These are phyloP conservation scores for Stemphylium lycopersici DNA, from an alignment of 2,329 filamentous ascomycete genomes.

Conservation along the genomic window DNA sequence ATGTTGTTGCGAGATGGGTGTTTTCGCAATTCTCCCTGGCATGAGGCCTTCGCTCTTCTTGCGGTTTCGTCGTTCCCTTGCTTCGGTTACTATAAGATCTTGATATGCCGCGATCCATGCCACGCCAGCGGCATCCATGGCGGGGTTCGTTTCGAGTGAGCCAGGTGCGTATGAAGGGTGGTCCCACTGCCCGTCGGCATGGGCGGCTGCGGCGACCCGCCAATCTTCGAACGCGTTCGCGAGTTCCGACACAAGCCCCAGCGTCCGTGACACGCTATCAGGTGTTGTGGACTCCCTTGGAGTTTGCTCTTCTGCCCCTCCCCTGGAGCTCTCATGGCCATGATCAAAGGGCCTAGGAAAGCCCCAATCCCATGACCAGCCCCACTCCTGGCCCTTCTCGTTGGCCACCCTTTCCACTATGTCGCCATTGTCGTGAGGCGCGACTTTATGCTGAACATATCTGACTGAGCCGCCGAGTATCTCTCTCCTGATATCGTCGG, in stretches of 20 bases:
- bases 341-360: conserved; percentile 38
- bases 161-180: conserved; percentile 58
- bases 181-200: neutral
- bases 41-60: conserved; percentile 4
- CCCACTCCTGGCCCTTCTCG: conserved; percentile 43
- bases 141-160: conserved; percentile 56
- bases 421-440: conserved; percentile 16
- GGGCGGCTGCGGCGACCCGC: conserved; percentile 4
- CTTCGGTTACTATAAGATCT: conserved; percentile 58
- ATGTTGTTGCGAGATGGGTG: neutral
- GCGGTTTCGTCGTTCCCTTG: conserved; percentile 12
- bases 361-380: conserved; percentile 45
- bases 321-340: neutral
- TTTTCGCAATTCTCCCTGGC: conserved; percentile 13
- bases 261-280: conserved; percentile 7
- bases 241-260: conserved; percentile 14
- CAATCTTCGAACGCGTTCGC: conserved; percentile 12
- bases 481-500: conserved; percentile 32
- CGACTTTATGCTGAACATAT: neutral
- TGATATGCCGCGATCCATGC: conserved; percentile 65
- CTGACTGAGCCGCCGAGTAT: conserved; percentile 25
- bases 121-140: conserved; percentile 44
- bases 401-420: conserved; percentile 38
- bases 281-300: neutral
- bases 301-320: conserved; percentile 3